These are phyloP conservation scores for Leucocoprinus birnbaumii DNA, from an alignment of 768 basidiomycete species.

Conservation along the genomic window DNA sequence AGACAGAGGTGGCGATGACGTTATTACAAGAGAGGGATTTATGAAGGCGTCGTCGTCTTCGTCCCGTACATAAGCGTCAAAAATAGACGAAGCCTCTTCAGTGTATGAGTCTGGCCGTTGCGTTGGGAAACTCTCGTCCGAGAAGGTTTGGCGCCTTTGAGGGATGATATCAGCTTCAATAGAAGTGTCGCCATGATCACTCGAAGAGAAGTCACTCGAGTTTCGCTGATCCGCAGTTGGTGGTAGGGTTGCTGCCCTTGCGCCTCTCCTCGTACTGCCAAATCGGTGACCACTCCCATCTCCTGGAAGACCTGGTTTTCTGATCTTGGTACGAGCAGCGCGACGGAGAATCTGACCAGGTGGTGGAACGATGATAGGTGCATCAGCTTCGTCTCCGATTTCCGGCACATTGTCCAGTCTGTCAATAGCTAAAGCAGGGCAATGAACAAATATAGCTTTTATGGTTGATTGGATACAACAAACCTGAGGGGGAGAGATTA, in stretches of 20 bases:
- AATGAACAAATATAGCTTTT: slow-evolving; percentile 11
- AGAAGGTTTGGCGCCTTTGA: slow-evolving; percentile 39
- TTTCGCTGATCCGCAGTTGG: slow-evolving; percentile 45
- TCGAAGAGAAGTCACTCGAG: slow-evolving; percentile 71
- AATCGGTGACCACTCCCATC: slow-evolving; percentile 88
- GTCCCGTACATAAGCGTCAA: slow-evolving; percentile 72
- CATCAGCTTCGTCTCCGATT: slow-evolving; percentile 77
- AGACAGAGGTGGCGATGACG: slow-evolving; percentile 25
- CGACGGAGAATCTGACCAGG: slow-evolving; percentile 90
- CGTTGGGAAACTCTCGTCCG: slow-evolving; percentile 39
- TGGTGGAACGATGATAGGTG: slow-evolving; percentile 87
- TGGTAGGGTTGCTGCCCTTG: slow-evolving; percentile 24
- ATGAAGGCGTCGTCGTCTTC: slow-evolving; percentile 47
- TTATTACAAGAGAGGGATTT: slow-evolving; percentile 24
- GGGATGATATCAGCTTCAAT: slow-evolving; percentile 21
- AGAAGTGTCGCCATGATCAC: slow-evolving; percentile 60
- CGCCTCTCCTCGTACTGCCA: slow-evolving; percentile 42
- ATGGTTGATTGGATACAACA: slow-evolving; percentile 29
- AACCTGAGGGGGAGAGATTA: slow-evolving; percentile 83
- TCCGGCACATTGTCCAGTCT: slow-evolving; percentile 66
- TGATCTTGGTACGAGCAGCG: slow-evolving; percentile 92
- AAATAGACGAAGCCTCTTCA: slow-evolving; percentile 75
- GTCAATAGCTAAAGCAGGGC: slow-evolving; percentile 48
- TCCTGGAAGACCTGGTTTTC: slow-evolving; percentile 74
- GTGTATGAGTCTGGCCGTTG: slow-evolving; percentile 71